Evolutionary conservation across 2,329 filamentous ascomycete species (phyloP).

Genomic region (Trichophyton benhamiae): DNA sequence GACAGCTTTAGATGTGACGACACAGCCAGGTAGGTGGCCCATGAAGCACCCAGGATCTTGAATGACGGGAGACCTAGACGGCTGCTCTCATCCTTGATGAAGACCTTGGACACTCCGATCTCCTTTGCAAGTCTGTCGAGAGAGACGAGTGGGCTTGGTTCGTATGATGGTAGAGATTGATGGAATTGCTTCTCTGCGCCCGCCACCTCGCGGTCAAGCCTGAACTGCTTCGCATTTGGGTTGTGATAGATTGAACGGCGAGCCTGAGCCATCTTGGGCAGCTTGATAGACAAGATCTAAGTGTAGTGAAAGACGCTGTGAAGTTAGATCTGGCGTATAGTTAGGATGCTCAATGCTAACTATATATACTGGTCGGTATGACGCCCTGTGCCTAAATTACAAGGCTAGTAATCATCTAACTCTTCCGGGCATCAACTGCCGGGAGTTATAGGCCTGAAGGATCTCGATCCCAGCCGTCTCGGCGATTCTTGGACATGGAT

Average conservation of each 20-base stretch:
- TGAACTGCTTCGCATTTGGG: slow-evolving; percentile 11
- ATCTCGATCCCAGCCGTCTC: background rate
- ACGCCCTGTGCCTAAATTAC: background rate
- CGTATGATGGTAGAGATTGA: slow-evolving; percentile 44
- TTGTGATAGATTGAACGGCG: slow-evolving; percentile 8
- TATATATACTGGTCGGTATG: background rate
- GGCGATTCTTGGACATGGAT: background rate
- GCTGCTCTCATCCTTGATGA: slow-evolving; percentile 59
- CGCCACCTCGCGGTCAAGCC: background rate
- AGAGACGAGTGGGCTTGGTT: slow-evolving; percentile 42
- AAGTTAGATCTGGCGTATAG: too few species aligned
- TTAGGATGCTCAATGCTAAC: background rate
- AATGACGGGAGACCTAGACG: slow-evolving; percentile 61
- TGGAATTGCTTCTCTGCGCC: slow-evolving; percentile 41
- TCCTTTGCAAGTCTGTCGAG: slow-evolving; percentile 45
- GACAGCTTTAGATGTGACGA: slow-evolving; percentile 34
- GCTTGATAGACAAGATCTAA: background rate
- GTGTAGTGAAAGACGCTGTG: background rate
- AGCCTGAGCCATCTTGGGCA: slow-evolving; percentile 1
- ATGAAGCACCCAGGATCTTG: slow-evolving; percentile 70
- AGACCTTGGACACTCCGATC: slow-evolving; percentile 45
- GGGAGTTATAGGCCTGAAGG: background rate
- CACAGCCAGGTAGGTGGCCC: slow-evolving; percentile 53
- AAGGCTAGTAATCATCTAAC: background rate
- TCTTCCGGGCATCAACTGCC: background rate